Conservation (phyloP, 768 basidiomycete species). For the Cantharellus anzutake region DNA sequence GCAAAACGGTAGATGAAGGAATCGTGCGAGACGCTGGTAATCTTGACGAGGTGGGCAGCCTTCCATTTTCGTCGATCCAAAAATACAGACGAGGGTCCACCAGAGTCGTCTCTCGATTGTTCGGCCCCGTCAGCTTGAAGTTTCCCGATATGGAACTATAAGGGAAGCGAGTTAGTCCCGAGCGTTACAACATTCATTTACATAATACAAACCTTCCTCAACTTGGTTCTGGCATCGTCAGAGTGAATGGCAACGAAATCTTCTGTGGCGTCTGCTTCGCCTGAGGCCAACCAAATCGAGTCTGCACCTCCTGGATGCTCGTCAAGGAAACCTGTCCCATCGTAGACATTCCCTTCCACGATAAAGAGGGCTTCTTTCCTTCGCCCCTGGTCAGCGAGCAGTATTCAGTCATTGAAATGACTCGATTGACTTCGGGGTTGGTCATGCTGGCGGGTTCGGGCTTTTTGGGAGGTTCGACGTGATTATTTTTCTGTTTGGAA, state of each 20-base stretch:
- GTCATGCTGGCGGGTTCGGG: neutral
- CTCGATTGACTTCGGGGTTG: neutral
- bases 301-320: slow-evolving; percentile 41
- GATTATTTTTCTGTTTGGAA: neutral
- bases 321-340: slow-evolving; percentile 29
- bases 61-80: neutral
- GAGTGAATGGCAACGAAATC: slow-evolving; percentile 22
- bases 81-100: neutral
- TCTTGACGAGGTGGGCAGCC: neutral
- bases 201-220: neutral
- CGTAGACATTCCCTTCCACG: slow-evolving; percentile 35
- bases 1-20: slow-evolving; percentile 22
- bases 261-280: slow-evolving; percentile 35
- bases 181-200: neutral
- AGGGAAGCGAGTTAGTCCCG: neutral
- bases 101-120: neutral
- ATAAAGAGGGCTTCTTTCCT: slow-evolving; percentile 29
- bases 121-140: neutral
- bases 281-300: slow-evolving; percentile 35
- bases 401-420: neutral
- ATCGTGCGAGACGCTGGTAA: neutral
- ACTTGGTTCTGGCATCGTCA: neutral
- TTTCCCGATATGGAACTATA: neutral
- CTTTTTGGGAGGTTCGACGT: neutral
- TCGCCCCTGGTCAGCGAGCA: neutral